Evolutionary conservation across 257 asterid genomes (phyloP).

Genomic region (Galeopsis tetrahit): DNA sequence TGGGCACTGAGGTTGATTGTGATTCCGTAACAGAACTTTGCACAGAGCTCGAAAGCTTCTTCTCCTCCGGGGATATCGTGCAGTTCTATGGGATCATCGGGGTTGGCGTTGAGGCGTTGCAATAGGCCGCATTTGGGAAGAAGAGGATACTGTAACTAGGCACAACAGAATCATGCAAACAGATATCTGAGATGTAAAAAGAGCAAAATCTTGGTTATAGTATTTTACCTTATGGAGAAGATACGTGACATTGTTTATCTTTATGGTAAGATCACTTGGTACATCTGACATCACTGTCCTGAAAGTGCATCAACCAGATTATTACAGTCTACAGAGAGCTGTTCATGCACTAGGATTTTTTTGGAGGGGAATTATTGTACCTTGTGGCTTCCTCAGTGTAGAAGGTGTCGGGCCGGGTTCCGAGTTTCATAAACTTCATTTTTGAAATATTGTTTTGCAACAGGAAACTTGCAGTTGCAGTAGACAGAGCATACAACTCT

Average conservation of each 20-base stretch:
- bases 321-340: not conserved
- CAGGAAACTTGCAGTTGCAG: not conserved
- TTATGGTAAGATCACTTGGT: constrained; percentile 55
- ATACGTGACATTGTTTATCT: constrained; percentile 48
- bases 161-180: constrained; percentile 30
- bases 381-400: constrained; percentile 73
- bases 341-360: not conserved
- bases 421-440: constrained; percentile 90
- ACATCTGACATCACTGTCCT: constrained; percentile 57
- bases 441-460: constrained; percentile 20
- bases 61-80: constrained; percentile 81
- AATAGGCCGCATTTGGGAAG: constrained; percentile 69
- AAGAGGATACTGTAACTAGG: constrained; percentile 64
- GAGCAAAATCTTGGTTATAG: not conserved
- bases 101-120: constrained; percentile 48
- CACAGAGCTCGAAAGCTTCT: constrained; percentile 74
- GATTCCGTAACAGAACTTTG: constrained; percentile 82
- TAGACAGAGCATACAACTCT: not conserved
- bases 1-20: constrained; percentile 73
- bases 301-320: constrained; percentile 14
- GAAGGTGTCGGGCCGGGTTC: constrained; percentile 79
- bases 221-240: constrained; percentile 59
- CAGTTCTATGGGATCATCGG: constrained; percentile 54
- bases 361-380: constrained; percentile 34
- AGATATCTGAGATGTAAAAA: constrained; percentile 1